These are phyloP conservation scores for Diplotaxis tenuifolia DNA, from an alignment of 345 rosid species.

Conservation along the genomic window DNA sequence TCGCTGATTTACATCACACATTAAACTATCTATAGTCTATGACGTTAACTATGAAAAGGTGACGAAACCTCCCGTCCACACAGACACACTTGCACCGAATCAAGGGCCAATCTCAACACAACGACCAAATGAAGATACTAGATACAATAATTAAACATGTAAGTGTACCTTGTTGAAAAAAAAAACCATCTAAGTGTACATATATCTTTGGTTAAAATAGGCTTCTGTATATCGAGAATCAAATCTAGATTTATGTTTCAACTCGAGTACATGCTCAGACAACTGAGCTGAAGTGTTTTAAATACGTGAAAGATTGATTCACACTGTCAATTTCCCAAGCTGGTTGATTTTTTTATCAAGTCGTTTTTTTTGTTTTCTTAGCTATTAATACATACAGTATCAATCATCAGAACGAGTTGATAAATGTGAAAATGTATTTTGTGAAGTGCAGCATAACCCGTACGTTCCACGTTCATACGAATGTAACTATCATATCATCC, in stretches of 20 bases:
- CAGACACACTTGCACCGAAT: slow-evolving; percentile 15
- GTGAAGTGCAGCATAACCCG: not conserved
- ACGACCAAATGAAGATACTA: not conserved
- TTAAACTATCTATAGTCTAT: not conserved
- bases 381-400: not conserved
- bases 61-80: not conserved
- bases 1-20: slow-evolving; percentile 13
- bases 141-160: not conserved
- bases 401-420: not conserved
- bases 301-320: not conserved
- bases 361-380: not conserved
- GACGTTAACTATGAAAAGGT: not conserved
- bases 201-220: not conserved
- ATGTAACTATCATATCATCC: not conserved
- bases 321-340: not conserved
- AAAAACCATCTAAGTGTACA: too few species aligned
- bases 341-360: not conserved
- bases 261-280: not conserved
- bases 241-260: not conserved
- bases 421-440: not conserved
- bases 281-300: not conserved
- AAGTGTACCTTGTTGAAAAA: too few species aligned
- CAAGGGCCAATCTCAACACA: not conserved
- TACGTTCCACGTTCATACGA: not conserved
- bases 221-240: not conserved